Conservation (phyloP, 805 yeast species). For the Pichia heedii region DNA sequence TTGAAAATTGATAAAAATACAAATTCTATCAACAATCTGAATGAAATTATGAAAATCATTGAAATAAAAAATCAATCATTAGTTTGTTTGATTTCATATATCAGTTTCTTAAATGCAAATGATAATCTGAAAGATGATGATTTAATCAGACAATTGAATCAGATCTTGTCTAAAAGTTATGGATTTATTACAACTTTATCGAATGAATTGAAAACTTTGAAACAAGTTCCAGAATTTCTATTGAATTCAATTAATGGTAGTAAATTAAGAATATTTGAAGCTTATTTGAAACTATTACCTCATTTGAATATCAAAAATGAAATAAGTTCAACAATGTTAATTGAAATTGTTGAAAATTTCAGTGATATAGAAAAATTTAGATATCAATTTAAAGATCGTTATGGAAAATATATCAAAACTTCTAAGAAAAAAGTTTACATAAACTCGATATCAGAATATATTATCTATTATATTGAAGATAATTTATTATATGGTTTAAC, state of each 20-base stretch:
- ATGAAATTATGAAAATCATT: slow-evolving; percentile 29
- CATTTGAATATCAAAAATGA: slow-evolving; percentile 25
- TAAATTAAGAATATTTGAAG: slow-evolving; percentile 25
- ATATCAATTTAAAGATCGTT: slow-evolving; percentile 5
- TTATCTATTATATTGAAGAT: slow-evolving; percentile 30
- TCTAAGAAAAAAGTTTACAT: slow-evolving; percentile 9
- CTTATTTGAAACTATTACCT: slow-evolving; percentile 26
- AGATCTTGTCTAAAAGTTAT: slow-evolving; percentile 24
- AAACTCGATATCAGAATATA: slow-evolving; percentile 16
- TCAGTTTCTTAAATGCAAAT: slow-evolving; percentile 40
- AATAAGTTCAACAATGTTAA: slow-evolving; percentile 23
- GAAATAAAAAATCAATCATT: slow-evolving; percentile 53
- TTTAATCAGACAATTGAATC: slow-evolving; percentile 24
- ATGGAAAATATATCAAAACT: slow-evolving; percentile 4
- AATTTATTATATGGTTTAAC: slow-evolving; percentile 36
- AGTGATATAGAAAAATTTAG: slow-evolving; percentile 16
- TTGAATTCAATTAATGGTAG: slow-evolving; percentile 20
- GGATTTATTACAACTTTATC: slow-evolving; percentile 21
- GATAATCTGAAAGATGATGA: slow-evolving; percentile 28
- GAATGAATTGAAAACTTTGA: slow-evolving; percentile 14
- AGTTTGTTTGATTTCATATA: slow-evolving; percentile 46
- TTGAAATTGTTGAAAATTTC: slow-evolving; percentile 28
- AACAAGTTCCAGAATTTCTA: slow-evolving; percentile 14
- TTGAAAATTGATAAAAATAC: slow-evolving; percentile 25
- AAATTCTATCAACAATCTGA: slow-evolving; percentile 24